Base-by-base conservation (phyloP, 768 basidiomycete species). In the Psilocybe cubensis region DNA sequence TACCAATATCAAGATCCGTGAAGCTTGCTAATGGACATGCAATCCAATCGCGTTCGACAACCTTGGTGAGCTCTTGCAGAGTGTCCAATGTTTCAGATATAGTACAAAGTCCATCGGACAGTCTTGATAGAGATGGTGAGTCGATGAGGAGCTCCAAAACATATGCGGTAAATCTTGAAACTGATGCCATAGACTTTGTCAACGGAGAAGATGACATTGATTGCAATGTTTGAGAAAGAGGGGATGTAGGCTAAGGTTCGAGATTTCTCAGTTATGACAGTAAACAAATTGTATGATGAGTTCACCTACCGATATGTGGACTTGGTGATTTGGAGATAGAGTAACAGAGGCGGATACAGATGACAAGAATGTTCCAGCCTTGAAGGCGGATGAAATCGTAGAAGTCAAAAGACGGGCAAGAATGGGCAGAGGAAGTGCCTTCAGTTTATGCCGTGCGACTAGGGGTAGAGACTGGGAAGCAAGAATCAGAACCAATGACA, bases 381-480 rank as follows among this genome's bases (percentile, higher is more conserved):
- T 74, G 65, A 89, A 89, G 0, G 86, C 70, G n/a, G 78, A 71
- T 21, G 78, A 73, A 53, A 89, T 80, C 9, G 80, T 80, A 0
- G 80, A 76, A 25, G 79, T 76, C 9, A 75, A 58, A 48, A 74
- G 58, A 24, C 67, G 60, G 18, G 60, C 50, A 20, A 77, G 67
- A 20, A 81, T 74, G 3, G 80, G 68, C 4, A 92, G 70, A 5
- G 89, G 88, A 0, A 91, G 72, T 0, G 83, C 86, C 57, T 79
- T 81, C 41, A 91, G 70, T 63, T 84, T 86, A 40, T 76, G 68
- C 6, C 78, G 70, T 1, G 82, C 75, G 12, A 91, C 78, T 6
- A 84, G 71, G 1, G 84, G 79, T 1, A 88, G 69, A 17, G 84
- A 84, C 49, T 84, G 87, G 5, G 88, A 83, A 0, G 85, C 80